phyloP scores from a whole-genome alignment of 2,329 filamentous ascomycete genomes.

The Verticillium isaacii region DNA sequence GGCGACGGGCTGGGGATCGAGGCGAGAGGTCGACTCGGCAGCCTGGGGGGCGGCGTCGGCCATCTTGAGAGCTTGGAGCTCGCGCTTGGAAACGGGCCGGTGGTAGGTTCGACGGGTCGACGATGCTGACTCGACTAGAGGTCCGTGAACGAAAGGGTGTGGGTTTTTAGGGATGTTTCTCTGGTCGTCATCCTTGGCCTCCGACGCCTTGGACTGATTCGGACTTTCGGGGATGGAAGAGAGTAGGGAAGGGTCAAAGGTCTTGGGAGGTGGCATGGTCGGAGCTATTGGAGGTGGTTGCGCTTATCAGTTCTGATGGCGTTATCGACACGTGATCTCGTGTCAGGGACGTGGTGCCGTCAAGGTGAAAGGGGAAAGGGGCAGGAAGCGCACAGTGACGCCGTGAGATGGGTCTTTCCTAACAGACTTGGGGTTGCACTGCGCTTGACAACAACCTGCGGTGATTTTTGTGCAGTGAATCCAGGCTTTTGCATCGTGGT shows the following conservation, averaged over 20 bases:
- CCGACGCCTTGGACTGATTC: not conserved
- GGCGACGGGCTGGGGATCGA: not conserved
- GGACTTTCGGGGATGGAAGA: constrained; percentile 4
- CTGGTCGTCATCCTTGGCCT: constrained; percentile 6
- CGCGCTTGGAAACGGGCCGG: not conserved
- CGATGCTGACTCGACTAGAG: not conserved
- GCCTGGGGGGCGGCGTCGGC: constrained; percentile 2
- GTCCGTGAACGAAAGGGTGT: not conserved
- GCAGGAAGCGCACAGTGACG: not conserved
- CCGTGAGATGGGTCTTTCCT: not conserved
- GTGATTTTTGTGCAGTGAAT: not conserved
- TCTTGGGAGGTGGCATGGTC: constrained; percentile 6
- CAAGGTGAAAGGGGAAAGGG: not conserved
- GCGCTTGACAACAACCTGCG: not conserved
- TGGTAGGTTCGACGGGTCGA: not conserved
- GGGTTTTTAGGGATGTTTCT: not conserved
- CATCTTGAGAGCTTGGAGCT: constrained; percentile 8
- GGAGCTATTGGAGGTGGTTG: constrained; percentile 3
- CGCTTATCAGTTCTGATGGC: constrained; percentile 5
- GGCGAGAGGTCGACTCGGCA: constrained; percentile 4
- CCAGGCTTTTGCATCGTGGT: not conserved
- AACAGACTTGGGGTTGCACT: not conserved
- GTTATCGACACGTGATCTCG: constrained; percentile 11
- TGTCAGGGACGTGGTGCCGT: constrained; percentile 1
- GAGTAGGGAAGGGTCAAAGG: constrained; percentile 6